These are phyloP conservation scores for Trapa incisa DNA, from an alignment of 345 rosid species.

Conservation along the genomic window DNA sequence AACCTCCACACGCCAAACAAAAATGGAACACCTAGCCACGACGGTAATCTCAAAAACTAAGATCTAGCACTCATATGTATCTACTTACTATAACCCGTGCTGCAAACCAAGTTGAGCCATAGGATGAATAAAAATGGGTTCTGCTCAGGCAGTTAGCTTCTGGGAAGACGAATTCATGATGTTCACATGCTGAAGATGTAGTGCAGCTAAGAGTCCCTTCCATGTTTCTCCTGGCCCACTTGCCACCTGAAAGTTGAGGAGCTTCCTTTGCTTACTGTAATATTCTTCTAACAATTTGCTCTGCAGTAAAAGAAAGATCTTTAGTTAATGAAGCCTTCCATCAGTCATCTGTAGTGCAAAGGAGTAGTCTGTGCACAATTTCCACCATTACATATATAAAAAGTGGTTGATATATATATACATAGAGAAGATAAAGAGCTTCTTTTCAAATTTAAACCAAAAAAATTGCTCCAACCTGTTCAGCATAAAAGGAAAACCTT, in stretches of 20 bases:
- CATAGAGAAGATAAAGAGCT: neutral
- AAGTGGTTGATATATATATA: neutral
- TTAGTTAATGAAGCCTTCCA: neutral
- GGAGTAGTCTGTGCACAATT: neutral
- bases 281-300: conserved; percentile 72
- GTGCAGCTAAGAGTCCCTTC: conserved; percentile 72
- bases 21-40: conserved; percentile 9
- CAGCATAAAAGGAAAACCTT: conserved; percentile 27
- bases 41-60: neutral
- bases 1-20: conserved; percentile 4
- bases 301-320: conserved; percentile 22
- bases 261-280: conserved; percentile 66
- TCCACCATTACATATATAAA: neutral
- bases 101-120: conserved; percentile 1
- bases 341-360: neutral
- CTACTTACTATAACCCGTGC: conserved; percentile 16
- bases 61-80: neutral
- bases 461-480: conserved; percentile 35
- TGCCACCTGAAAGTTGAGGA: conserved; percentile 55
- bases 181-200: conserved; percentile 52
- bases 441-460: neutral
- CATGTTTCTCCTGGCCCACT: conserved; percentile 67
- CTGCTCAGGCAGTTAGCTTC: conserved; percentile 38
- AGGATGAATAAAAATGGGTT: neutral
- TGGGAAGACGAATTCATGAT: conserved; percentile 35